Evolutionary conservation across 805 yeast genomes (phyloP).

Genomic region (Pichia occidentalis): DNA sequence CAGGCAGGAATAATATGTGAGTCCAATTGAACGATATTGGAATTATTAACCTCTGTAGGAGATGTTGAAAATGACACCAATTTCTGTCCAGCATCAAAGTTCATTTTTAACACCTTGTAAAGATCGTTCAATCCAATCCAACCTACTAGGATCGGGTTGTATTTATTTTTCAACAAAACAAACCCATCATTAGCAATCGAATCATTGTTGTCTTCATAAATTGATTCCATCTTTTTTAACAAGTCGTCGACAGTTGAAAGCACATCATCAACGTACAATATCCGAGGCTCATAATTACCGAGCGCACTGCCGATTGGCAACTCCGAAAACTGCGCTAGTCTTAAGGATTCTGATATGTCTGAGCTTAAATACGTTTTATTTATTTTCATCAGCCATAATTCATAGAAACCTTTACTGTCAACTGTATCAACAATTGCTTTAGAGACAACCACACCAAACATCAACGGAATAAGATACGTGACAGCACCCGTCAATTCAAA

Average conservation of each 20-base stretch:
- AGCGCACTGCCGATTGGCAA: constrained; percentile 3
- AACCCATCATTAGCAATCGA: constrained; percentile 10
- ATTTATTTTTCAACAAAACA: constrained; percentile 4
- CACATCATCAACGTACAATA: constrained; percentile 6
- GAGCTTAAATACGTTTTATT: constrained; percentile 38
- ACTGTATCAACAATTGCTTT: constrained; percentile 65
- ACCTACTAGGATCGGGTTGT: constrained; percentile 3
- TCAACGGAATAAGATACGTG: constrained; percentile 75
- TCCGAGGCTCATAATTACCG: constrained; percentile 1
- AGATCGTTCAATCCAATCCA: constrained; percentile 11
- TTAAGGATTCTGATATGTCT: constrained; percentile 30
- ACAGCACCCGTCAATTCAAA: constrained; percentile 85
- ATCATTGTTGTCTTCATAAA: neutral
- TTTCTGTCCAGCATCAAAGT: neutral
- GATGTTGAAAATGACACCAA: constrained; percentile 4
- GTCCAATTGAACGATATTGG: neutral
- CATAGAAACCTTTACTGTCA: constrained; percentile 51
- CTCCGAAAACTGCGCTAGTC: constrained; percentile 32
- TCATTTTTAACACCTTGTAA: neutral
- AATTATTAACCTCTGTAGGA: neutral
- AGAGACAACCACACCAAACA: constrained; percentile 74
- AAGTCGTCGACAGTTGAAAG: neutral
- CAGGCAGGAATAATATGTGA: constrained; percentile 8
- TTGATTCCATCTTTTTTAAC: neutral
- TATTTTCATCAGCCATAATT: constrained; percentile 40